phyloP scores from a whole-genome alignment of 805 yeast genomes.

The Candida ovalis region DNA sequence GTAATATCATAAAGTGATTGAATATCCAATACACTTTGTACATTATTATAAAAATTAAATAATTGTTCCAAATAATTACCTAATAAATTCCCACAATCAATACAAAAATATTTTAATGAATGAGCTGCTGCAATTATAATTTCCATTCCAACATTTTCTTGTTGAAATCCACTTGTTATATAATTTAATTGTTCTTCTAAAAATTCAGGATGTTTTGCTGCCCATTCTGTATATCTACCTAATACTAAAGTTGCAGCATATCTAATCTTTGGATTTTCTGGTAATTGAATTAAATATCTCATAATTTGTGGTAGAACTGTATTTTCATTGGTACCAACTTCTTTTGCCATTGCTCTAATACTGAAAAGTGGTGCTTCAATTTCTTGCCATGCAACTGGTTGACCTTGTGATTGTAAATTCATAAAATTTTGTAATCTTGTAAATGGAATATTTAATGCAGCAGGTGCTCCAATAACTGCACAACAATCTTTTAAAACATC shows the following conservation, averaged over 20 bases:
- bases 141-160: conserved; percentile 30
- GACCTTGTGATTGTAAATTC: conserved; percentile 32
- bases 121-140: conserved; percentile 85
- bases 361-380: conserved; percentile 88
- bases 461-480: conserved; percentile 75
- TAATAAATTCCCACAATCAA: conserved; percentile 74
- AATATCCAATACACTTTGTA: conserved; percentile 53
- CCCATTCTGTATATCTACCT: conserved; percentile 97
- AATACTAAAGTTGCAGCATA: conserved; percentile 90
- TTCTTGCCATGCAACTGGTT: conserved; percentile 66
- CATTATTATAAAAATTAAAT: conserved; percentile 62
- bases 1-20: conserved; percentile 74
- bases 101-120: conserved; percentile 91
- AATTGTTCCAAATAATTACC: conserved; percentile 70
- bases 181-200: conserved; percentile 81
- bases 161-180: conserved; percentile 69
- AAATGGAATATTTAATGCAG: conserved; percentile 70
- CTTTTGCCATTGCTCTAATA: conserved; percentile 92
- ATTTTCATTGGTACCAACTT: conserved; percentile 62
- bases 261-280: conserved; percentile 81
- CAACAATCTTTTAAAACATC: conserved; percentile 97
- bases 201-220: conserved; percentile 76
- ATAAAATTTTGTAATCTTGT: conserved; percentile 45
- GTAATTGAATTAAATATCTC: conserved; percentile 63
- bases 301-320: conserved; percentile 72